phyloP scores from a whole-genome alignment of 306 rosid species.

The Sesbania bispinosa region DNA sequence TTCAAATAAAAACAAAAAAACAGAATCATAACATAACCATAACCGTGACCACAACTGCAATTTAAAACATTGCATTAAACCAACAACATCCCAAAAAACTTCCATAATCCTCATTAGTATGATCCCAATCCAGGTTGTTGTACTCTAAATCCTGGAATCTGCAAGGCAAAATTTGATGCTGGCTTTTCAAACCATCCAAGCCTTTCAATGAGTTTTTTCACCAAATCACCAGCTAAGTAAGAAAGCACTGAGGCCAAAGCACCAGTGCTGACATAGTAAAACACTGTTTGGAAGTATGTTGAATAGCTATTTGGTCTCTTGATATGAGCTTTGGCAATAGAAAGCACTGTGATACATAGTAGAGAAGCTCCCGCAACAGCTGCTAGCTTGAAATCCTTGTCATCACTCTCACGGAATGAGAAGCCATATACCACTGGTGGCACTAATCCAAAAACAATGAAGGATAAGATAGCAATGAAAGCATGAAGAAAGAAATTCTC shows the following conservation, averaged over 20 bases:
- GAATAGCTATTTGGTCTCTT: constrained; percentile 35
- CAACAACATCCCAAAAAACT: too few species aligned
- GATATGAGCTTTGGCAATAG: constrained; percentile 52
- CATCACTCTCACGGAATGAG: constrained; percentile 52
- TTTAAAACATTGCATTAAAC: too few species aligned
- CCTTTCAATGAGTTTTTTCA: constrained; percentile 37
- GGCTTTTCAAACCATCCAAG: constrained; percentile 54
- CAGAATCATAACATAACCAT: too few species aligned
- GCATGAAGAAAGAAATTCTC: constrained; percentile 58
- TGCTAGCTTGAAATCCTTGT: constrained; percentile 60
- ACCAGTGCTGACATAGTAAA: constrained; percentile 43
- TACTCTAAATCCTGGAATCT: constrained; percentile 29
- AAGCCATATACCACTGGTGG: constrained; percentile 74
- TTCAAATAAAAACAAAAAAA: too few species aligned
- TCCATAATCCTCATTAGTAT: constrained; percentile 1
- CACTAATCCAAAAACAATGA: constrained; percentile 61
- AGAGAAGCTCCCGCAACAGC: constrained; percentile 75
- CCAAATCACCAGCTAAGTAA: constrained; percentile 54
- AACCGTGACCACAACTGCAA: too few species aligned
- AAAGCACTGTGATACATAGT: constrained; percentile 58
- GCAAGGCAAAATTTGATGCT: not conserved
- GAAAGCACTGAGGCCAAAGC: constrained; percentile 52
- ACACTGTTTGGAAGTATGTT: constrained; percentile 43
- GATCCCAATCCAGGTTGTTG: constrained; percentile 32
- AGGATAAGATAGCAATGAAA: constrained; percentile 48